phyloP scores from a whole-genome alignment of 75 land plant species.

The Cryptomeria japonica region DNA sequence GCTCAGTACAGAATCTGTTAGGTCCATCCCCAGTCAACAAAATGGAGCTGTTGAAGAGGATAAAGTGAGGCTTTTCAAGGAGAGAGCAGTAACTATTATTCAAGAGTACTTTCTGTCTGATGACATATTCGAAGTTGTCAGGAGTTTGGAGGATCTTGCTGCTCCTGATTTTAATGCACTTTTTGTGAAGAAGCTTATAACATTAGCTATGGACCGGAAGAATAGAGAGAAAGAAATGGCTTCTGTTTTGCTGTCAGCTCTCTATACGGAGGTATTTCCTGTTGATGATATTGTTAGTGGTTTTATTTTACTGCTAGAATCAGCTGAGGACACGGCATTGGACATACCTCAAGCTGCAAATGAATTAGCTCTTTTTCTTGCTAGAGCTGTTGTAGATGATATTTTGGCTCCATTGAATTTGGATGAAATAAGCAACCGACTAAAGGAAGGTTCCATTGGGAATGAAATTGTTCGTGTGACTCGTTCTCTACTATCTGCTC shows the following conservation, averaged over 20 bases:
- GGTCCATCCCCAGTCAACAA: conserved; percentile 30
- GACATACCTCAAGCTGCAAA: conserved; percentile 90
- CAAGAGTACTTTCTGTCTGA: conserved; percentile 92
- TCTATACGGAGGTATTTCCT: conserved; percentile 60
- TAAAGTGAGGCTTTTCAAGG: conserved; percentile 60
- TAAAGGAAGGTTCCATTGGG: conserved; percentile 66
- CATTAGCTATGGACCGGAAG: conserved; percentile 67
- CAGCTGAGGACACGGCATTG: conserved; percentile 92
- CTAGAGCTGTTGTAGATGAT: conserved; percentile 95
- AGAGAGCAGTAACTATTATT: conserved; percentile 69
- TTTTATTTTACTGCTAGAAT: conserved; percentile 72
- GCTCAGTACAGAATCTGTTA: conserved; percentile 60
- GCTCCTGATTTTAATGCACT: conserved; percentile 74
- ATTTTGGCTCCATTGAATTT: conserved; percentile 81
- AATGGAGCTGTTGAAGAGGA: conserved; percentile 20
- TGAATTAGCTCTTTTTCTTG: conserved; percentile 85
- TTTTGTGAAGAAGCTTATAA: conserved; percentile 65
- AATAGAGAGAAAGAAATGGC: conserved; percentile 74
- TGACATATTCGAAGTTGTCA: conserved; percentile 87
- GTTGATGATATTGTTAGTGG: conserved; percentile 71
- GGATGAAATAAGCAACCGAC: conserved; percentile 73
- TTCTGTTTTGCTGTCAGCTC: conserved; percentile 54
- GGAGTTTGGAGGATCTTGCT: conserved; percentile 83
- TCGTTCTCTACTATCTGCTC: conserved; percentile 66
- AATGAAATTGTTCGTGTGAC: conserved; percentile 82